Base-by-base conservation (phyloP, 2,329 filamentous ascomycete genomes). In the Nemania sp. region DNA sequence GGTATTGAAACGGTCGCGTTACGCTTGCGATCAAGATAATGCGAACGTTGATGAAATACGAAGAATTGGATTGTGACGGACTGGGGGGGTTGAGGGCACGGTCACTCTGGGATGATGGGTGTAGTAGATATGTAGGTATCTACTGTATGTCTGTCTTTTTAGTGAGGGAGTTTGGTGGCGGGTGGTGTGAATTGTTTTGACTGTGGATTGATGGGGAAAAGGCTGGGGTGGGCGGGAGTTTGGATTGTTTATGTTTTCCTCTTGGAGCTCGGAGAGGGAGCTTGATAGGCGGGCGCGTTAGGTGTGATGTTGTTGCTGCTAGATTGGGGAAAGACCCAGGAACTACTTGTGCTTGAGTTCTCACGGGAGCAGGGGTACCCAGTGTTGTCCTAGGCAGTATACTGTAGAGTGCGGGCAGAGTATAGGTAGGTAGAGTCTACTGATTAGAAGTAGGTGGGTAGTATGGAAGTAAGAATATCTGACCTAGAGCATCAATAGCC, bases 1-100 rank as follows among this genome's bases (percentile, higher is more conserved):
- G 74, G 68, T 75, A 76, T 74, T 57, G 69, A 63, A 53, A 38
- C 69, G 72, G 71, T 80, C 78, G 80, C 79, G 75, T 69, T 67
- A 53, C 66, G 49, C 67, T 73, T 74, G 78, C 78, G 78, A 80
- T 71, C 69, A 72, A 71, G 66, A 77, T 77, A 73, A 62, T 68
- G 74, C 74, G 64, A 57, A 73, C 73, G 64, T 53, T 11, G 65
- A 66, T 55, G 66, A 29, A 60, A 66, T 71, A 63, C 18, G 13
- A 68, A 52, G 45, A 67, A 54, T 64, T 74, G 73, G 68, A 62
- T 69, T 64, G 75, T 73, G 70, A 71, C 27, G 71, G 56, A 65
- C 63, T 69, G 45, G 62, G 67, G 68, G 62, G 27, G 24, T 49
- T 15, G 20, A 47, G 47, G 29, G 47, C 32, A 55, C 32, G 29